Conservation (phyloP, 164 flowering plant species). For the Houttuynia cordata region DNA sequence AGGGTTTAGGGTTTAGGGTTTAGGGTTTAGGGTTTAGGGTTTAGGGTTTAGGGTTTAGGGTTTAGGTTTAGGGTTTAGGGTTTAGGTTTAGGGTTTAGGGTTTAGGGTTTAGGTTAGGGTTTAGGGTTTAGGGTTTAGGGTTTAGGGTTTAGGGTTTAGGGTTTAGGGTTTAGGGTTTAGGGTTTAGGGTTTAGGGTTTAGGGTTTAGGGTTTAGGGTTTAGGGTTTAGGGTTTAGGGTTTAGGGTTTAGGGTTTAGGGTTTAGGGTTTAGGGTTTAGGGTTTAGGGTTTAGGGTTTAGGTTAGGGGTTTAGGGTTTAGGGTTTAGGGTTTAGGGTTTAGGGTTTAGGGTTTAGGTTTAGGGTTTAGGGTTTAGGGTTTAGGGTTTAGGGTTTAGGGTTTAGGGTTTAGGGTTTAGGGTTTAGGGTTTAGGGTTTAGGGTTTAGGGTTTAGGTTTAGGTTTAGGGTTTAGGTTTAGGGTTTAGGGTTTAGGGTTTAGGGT, state of each 20-base stretch:
- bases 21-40: too few relatives aligned
- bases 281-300: slow-evolving; percentile 14
- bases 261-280: slow-evolving; percentile 10
- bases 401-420: slow-evolving; percentile 7
- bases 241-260: slow-evolving; percentile 4
- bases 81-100: neutral
- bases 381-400: slow-evolving; percentile 11
- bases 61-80: too few relatives aligned
- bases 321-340: too few relatives aligned
- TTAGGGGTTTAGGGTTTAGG: too few relatives aligned
- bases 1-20: too few relatives aligned
- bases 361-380: neutral
- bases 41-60: too few relatives aligned
- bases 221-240: slow-evolving; percentile 5
- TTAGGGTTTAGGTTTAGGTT: slow-evolving; percentile 10
- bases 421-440: slow-evolving; percentile 11
- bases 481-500: too few relatives aligned
- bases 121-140: slow-evolving; percentile 1
- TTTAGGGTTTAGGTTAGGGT: too few relatives aligned
- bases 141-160: neutral
- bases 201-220: slow-evolving; percentile 1
- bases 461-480: too few relatives aligned
- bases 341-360: slow-evolving; percentile 13
- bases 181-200: slow-evolving; percentile 1
- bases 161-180: slow-evolving; percentile 1